These are phyloP conservation scores for Aspergillus intermedius DNA, from an alignment of 2,329 filamentous ascomycete genomes.

Conservation along the genomic window DNA sequence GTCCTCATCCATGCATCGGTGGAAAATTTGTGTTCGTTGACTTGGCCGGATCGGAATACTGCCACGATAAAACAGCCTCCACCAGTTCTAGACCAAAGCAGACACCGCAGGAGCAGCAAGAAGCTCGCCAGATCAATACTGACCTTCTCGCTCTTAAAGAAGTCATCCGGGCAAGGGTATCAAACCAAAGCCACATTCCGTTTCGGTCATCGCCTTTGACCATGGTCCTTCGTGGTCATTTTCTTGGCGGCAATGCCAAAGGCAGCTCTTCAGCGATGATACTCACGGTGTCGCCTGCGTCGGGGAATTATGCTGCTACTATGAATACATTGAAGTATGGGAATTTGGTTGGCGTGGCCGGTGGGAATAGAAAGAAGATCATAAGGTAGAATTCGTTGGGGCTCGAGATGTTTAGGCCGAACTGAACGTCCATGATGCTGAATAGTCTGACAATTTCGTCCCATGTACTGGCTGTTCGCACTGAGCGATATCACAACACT, in stretches of 20 bases:
- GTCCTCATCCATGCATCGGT: slow-evolving; percentile 27
- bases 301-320: slow-evolving; percentile 33
- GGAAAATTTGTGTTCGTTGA: slow-evolving; percentile 43
- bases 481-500: too few relatives aligned
- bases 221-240: slow-evolving; percentile 39
- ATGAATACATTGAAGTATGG: slow-evolving; percentile 42
- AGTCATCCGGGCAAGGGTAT: slow-evolving; percentile 39
- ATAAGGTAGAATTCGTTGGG: not conserved
- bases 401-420: too few relatives aligned
- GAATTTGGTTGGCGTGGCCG: slow-evolving; percentile 31
- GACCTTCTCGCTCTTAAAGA: slow-evolving; percentile 43
- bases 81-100: slow-evolving; percentile 13
- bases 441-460: too few relatives aligned
- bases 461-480: too few relatives aligned
- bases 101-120: slow-evolving; percentile 34
- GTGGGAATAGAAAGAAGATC: not conserved
- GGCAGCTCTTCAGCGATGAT: slow-evolving; percentile 32
- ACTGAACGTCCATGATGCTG: too few relatives aligned
- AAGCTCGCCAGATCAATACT: slow-evolving; percentile 41
- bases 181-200: slow-evolving; percentile 30
- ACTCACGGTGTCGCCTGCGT: slow-evolving; percentile 34
- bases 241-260: slow-evolving; percentile 13
- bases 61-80: slow-evolving; percentile 21
- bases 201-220: slow-evolving; percentile 40
- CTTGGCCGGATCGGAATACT: slow-evolving; percentile 41